phyloP scores from a whole-genome alignment of 2,329 filamentous ascomycete species.

The Ilyonectria robusta region DNA sequence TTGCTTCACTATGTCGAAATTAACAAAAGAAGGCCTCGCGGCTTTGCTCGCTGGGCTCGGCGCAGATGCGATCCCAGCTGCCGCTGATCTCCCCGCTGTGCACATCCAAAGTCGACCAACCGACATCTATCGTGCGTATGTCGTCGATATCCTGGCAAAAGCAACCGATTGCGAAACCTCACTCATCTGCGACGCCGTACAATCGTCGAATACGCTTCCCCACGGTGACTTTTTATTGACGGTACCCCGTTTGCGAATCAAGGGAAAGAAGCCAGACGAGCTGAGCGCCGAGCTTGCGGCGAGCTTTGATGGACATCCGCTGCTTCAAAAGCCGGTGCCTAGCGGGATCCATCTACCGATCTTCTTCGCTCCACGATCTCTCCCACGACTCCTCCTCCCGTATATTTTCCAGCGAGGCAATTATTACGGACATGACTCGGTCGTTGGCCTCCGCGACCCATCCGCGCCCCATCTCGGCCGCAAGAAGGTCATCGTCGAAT shows the following conservation, averaged over 20 bases:
- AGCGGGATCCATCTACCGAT: conserved; percentile 17
- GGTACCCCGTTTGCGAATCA: conserved; percentile 19
- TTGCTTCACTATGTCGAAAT: background rate
- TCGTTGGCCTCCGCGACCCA: conserved; percentile 6
- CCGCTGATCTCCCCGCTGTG: background rate
- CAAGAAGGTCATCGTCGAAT: conserved; percentile 26
- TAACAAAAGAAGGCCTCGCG: background rate
- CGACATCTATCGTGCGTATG: background rate
- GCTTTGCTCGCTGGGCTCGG: background rate
- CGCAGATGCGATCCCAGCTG: background rate
- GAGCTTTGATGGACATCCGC: conserved; percentile 1
- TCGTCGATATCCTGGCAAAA: background rate
- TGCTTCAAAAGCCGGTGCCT: background rate
- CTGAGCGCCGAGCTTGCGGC: conserved; percentile 3
- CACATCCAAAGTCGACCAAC: background rate
- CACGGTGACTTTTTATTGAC: conserved; percentile 18
- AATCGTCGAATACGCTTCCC: background rate
- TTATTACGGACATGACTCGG: conserved; percentile 6
- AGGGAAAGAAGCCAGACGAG: background rate
- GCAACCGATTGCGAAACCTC: background rate
- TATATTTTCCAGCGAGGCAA: conserved; percentile 11
- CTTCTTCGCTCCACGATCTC: background rate
- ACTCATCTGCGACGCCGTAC: background rate
- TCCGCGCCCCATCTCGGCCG: background rate
- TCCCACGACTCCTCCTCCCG: conserved; percentile 13